A percentile compares a stretch with the other conserved stretches of the same genome.
Evolutionary conservation across 805 yeast species (phyloP).

Genomic region (Wickerhamiella kurtzmanii): DNA sequence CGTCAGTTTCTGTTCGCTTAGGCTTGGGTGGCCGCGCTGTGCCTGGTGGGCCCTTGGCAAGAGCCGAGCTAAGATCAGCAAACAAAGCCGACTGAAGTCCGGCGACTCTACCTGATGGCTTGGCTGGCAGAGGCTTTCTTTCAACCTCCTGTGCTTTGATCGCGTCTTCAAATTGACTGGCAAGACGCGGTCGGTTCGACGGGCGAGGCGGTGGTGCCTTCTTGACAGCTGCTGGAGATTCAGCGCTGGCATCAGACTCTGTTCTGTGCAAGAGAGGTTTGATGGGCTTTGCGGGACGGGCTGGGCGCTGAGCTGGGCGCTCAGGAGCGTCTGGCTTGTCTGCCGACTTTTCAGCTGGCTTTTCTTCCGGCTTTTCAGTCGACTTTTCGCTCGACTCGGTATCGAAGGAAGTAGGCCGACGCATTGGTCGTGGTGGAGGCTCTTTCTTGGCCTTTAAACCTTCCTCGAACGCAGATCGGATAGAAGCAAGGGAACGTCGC

Average conservation of each 20-base stretch:
- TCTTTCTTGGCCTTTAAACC: background rate
- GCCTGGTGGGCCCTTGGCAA: slow-evolving; percentile 18
- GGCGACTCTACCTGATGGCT: slow-evolving; percentile 8
- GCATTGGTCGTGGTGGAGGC: background rate
- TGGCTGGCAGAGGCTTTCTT: slow-evolving; percentile 8
- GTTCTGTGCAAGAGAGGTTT: background rate
- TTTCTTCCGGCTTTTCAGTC: background rate
- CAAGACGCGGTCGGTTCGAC: slow-evolving; percentile 8
- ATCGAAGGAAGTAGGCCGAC: background rate
- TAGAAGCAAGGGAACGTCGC: background rate
- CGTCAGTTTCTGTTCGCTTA: background rate
- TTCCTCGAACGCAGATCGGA: background rate
- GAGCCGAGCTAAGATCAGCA: slow-evolving; percentile 17
- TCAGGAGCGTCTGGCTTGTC: background rate
- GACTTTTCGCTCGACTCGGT: background rate
- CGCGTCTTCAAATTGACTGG: slow-evolving; percentile 15
- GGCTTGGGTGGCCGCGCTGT: slow-evolving; percentile 1
- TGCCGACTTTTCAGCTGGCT: too few species aligned
- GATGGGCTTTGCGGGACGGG: slow-evolving; percentile 7
- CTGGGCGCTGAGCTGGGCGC: slow-evolving; percentile 1
- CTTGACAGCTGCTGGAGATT: slow-evolving; percentile 5
- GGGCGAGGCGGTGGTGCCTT: slow-evolving; percentile 10
- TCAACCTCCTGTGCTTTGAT: slow-evolving; percentile 12
- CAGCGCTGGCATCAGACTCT: slow-evolving; percentile 1
- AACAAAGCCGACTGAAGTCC: slow-evolving; percentile 14